These are phyloP conservation scores for Xerocomellus intermedius DNA, from an alignment of 768 basidiomycete species.

Conservation along the genomic window DNA sequence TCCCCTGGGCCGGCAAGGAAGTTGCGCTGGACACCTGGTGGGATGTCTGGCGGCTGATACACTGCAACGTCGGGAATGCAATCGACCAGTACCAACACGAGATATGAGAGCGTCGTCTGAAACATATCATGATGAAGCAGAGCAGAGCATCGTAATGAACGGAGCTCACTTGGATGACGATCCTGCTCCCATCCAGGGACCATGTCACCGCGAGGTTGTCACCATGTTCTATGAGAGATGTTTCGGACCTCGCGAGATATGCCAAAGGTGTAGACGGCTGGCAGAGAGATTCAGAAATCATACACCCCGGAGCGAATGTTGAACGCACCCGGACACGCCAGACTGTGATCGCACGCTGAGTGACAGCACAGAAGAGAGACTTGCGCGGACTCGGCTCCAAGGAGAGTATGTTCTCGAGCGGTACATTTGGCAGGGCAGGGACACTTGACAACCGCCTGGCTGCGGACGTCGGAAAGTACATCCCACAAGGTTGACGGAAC, in stretches of 20 bases:
- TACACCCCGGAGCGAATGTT: not conserved
- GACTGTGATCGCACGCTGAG: slow-evolving; percentile 66
- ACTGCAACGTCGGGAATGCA: slow-evolving; percentile 53
- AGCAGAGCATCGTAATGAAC: not conserved
- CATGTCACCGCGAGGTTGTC: slow-evolving; percentile 72
- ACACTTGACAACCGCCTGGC: slow-evolving; percentile 69
- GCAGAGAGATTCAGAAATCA: not conserved
- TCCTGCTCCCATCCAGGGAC: slow-evolving; percentile 77
- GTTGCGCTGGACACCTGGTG: slow-evolving; percentile 52
- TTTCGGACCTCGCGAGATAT: slow-evolving; percentile 69
- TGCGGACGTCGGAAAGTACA: slow-evolving; percentile 87
- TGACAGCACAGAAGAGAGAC: slow-evolving; percentile 75
- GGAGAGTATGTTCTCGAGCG: slow-evolving; percentile 55
- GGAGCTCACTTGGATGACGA: slow-evolving; percentile 72
- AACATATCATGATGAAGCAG: not conserved
- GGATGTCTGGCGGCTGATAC: slow-evolving; percentile 53
- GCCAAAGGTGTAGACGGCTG: slow-evolving; percentile 75
- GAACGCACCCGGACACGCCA: slow-evolving; percentile 78
- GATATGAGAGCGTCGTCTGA: slow-evolving; percentile 78
- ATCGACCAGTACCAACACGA: slow-evolving; percentile 71
- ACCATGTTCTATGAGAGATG: slow-evolving; percentile 82
- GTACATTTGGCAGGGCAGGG: slow-evolving; percentile 64
- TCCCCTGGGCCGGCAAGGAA: slow-evolving; percentile 84
- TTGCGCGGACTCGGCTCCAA: slow-evolving; percentile 67
- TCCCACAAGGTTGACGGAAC: slow-evolving; percentile 25